Percentiles rank a stretch among this genome's conserved stretches.
Evolutionary conservation across 2,329 filamentous ascomycete genomes (phyloP).

Genomic region (Cladosporium sp.): DNA sequence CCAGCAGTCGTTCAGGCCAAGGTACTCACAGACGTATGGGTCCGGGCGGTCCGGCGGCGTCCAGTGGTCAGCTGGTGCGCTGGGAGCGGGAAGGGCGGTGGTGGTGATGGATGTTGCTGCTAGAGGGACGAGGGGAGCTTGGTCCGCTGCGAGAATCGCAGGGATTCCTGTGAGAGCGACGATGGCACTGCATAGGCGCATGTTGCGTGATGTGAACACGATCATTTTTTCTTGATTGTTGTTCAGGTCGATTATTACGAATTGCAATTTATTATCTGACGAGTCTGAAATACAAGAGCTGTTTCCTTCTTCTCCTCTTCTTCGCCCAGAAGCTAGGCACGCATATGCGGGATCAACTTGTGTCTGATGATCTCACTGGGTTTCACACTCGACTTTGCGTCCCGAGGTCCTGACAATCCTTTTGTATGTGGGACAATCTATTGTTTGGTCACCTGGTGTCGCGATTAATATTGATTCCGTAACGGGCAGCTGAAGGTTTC

Average conservation of each 20-base stretch:
- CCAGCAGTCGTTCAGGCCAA: conserved; percentile 25
- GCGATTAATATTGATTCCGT: background rate
- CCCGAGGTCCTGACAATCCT: background rate
- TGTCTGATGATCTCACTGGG: conserved; percentile 8
- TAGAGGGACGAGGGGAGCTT: background rate
- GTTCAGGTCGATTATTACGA: background rate
- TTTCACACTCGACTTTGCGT: too few relatives aligned
- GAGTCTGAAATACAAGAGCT: too few relatives aligned
- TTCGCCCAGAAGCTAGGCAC: conserved; percentile 2
- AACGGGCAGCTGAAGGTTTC: too few relatives aligned
- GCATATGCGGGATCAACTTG: background rate
- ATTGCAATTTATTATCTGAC: background rate
- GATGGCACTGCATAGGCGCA: background rate
- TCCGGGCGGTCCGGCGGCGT: conserved; percentile 21
- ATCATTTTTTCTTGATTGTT: background rate
- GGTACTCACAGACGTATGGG: conserved; percentile 24
- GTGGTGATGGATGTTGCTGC: conserved; percentile 9
- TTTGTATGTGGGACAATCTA: background rate
- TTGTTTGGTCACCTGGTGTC: background rate
- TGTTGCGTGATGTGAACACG: background rate
- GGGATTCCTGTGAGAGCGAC: background rate
- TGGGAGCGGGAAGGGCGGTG: conserved; percentile 14
- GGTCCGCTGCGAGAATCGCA: background rate
- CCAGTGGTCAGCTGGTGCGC: conserved; percentile 17
- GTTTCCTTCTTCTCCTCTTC: conserved; percentile 5